phyloP scores from a whole-genome alignment of 2,329 filamentous ascomycete species.

The Hypoxylon sp. region DNA sequence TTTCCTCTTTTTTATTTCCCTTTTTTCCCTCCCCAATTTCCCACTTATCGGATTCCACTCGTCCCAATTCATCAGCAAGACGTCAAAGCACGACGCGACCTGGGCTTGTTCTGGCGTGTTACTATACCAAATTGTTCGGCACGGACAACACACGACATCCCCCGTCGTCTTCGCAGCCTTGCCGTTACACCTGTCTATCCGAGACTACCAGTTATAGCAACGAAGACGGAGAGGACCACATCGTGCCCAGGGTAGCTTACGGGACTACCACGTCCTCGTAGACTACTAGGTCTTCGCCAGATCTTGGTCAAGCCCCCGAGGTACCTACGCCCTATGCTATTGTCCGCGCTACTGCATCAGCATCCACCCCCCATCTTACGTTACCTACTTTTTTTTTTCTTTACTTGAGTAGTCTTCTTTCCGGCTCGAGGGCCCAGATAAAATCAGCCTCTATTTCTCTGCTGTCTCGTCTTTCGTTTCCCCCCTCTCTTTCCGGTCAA shows the following conservation, averaged over 20 bases:
- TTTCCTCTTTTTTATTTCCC: constrained; percentile 3
- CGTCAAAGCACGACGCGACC: constrained; percentile 10
- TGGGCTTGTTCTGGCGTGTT: constrained; percentile 8
- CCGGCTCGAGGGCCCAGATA: constrained; percentile 15
- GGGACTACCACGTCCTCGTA: too few relatives aligned
- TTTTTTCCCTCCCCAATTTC: constrained; percentile 9
- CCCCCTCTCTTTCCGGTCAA: neutral
- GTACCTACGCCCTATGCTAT: constrained; percentile 17
- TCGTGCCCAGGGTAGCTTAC: too few relatives aligned
- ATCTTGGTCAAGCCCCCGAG: too few relatives aligned
- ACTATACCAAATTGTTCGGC: too few relatives aligned
- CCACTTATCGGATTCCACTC: too few relatives aligned
- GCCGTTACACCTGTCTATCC: constrained; percentile 5
- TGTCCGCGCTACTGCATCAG: constrained; percentile 27
- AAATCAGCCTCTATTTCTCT: constrained; percentile 8
- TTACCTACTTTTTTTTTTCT: constrained; percentile 11
- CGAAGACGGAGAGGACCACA: constrained; percentile 4
- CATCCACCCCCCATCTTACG: constrained; percentile 23
- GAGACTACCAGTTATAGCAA: constrained; percentile 2
- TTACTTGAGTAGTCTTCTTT: constrained; percentile 4
- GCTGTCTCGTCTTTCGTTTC: neutral
- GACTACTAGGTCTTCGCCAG: too few relatives aligned
- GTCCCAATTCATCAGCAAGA: too few relatives aligned
- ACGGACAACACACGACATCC: constrained; percentile 6
- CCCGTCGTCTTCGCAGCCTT: constrained; percentile 17